phyloP scores from a whole-genome alignment of 495 filamentous ascomycete genomes.

The Neurospora sp. region DNA sequence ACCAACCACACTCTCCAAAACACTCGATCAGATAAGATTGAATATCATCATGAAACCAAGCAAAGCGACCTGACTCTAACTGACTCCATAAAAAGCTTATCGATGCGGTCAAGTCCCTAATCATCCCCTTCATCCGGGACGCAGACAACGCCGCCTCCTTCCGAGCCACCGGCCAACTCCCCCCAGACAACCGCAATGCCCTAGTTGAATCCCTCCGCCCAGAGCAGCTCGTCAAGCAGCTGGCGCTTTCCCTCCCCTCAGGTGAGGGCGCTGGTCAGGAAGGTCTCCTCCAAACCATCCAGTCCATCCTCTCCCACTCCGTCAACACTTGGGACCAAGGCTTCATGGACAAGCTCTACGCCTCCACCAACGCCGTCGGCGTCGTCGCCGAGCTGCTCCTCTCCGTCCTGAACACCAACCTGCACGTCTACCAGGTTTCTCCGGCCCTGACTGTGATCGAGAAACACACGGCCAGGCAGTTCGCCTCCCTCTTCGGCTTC shows the following conservation, averaged over 20 bases:
- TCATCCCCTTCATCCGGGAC: slow-evolving; percentile 67
- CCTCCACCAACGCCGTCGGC: slow-evolving; percentile 75
- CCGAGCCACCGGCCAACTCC: slow-evolving; percentile 42
- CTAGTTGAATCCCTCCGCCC: slow-evolving; percentile 65
- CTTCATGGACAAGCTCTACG: slow-evolving; percentile 88
- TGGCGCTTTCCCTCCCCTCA: slow-evolving; percentile 56
- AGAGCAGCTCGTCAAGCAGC: slow-evolving; percentile 52
- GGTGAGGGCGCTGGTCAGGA: slow-evolving; percentile 55
- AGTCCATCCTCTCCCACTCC: slow-evolving; percentile 63
- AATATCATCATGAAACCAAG: neutral
- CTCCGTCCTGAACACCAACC: slow-evolving; percentile 77
- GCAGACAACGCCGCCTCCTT: slow-evolving; percentile 55
- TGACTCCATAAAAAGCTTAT: slow-evolving; percentile 46
- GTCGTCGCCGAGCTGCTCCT: slow-evolving; percentile 76
- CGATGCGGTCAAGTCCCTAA: slow-evolving; percentile 57
- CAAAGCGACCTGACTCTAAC: neutral
- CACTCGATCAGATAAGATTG: neutral
- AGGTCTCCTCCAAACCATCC: slow-evolving; percentile 55
- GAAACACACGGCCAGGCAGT: slow-evolving; percentile 57
- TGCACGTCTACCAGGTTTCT: slow-evolving; percentile 84
- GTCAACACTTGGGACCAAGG: slow-evolving; percentile 98
- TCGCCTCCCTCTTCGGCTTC: slow-evolving; percentile 71
- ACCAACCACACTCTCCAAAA: neutral
- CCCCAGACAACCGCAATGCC: slow-evolving; percentile 43
- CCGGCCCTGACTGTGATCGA: slow-evolving; percentile 81